A percentile compares a stretch with the other conserved stretches of the same genome.
Conservation (phyloP, 2,329 filamentous ascomycete genomes). For the Ophiostoma quercus region DNA sequence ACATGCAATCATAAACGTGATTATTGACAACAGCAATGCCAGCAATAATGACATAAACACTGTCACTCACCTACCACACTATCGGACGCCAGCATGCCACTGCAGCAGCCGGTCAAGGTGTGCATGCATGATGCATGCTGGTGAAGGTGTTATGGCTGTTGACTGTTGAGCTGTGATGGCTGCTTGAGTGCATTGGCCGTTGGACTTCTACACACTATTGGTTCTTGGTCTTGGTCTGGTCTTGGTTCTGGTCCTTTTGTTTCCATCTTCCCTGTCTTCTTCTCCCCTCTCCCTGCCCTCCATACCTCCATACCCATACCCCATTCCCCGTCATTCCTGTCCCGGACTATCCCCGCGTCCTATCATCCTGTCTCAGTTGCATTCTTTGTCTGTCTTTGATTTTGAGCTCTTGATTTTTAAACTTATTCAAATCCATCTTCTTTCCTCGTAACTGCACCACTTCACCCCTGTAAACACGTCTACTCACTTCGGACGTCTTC, state of each 20-base stretch:
- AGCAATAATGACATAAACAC: too few relatives aligned
- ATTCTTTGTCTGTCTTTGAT: not conserved
- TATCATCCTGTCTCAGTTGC: not conserved
- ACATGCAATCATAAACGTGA: not conserved
- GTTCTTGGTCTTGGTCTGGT: not conserved
- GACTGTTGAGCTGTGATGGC: too few relatives aligned
- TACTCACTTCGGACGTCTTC: not conserved
- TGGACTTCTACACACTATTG: not conserved
- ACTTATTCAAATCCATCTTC: not conserved
- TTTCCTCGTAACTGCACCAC: not conserved
- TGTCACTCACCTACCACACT: not conserved
- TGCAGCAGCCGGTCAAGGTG: not conserved
- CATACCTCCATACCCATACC: not conserved
- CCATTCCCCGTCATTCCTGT: not conserved
- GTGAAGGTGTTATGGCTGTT: not conserved
- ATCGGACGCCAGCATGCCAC: not conserved
- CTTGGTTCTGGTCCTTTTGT: too few relatives aligned
- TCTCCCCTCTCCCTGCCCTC: too few relatives aligned
- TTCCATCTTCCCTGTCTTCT: not conserved
- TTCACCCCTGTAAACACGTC: not conserved
- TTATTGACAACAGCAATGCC: not conserved
- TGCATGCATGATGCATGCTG: not conserved
- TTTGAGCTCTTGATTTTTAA: not conserved
- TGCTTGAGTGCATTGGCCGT: not conserved
- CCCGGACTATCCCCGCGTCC: not conserved